Evolutionary conservation across 1,284 basidiomycete genomes (phyloP), one percentile per base, ranked within the genome.

Genomic region (Phenoliferia sp.): DNA sequence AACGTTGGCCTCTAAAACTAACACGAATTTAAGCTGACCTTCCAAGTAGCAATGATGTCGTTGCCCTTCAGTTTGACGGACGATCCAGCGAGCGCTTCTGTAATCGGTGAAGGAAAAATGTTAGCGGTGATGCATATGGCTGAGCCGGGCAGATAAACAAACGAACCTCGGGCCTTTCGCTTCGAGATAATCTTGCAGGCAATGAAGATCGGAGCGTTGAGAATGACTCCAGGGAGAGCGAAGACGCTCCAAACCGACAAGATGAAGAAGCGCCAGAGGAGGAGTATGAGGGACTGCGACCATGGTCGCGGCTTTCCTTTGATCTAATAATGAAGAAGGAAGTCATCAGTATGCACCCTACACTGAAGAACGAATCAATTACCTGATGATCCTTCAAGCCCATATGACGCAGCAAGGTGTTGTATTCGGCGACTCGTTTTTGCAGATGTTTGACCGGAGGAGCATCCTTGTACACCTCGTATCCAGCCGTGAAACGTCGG

Each of bases 31-130:
- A n/a, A n/a, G n/a, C n/a, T n/a, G 35, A 99, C 88, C 79, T 99
- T 99, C 96, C 96, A 99, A 3, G 94, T 94, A 0, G 94, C 96
- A 19, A 99, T 82, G 17, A 99, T 96, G 78, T 99, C 96, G 59
- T 92, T 86, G 33, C 88, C 96, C 35, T 90, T 90, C 66, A 99
- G 87, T 81, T 99, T 99, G 78, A 99, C 96, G 16, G 87, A 89
- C 17, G 95, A 98, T 15, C 91, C 94, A 55, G 94, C 95, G 65
- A 99, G 88, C 3, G 96, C 96, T 85, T 96, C 95, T 85, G 92
- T 93, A 26, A 9, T 44, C 9, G 5, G 48, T 9, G 48, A 7
- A 9, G 5, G 22, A 59, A 55, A 35, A 64, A 54, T 7, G 52
- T 22, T 15, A 32, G 28, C n/a, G 4, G 3, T 19, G 22, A 52